These are phyloP conservation scores for Aureobasidium lini DNA, from an alignment of 2,329 filamentous ascomycete genomes.

Conservation along the genomic window DNA sequence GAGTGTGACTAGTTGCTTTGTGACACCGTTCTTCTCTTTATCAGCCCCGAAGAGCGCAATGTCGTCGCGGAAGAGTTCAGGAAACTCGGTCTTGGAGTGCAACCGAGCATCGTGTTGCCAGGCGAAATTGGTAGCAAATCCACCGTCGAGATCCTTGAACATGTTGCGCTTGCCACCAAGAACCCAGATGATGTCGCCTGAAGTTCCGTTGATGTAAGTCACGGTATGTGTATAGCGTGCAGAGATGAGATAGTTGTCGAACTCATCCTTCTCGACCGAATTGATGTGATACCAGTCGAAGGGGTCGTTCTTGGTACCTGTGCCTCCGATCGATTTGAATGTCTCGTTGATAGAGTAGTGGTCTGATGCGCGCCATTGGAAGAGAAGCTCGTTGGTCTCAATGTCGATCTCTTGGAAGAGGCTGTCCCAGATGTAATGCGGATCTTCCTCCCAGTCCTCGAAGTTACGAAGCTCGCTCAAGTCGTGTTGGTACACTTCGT, in stretches of 20 bases:
- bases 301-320: constrained; percentile 33
- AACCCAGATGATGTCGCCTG: constrained; percentile 46
- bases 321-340: constrained; percentile 26
- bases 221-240: constrained; percentile 43
- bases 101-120: constrained; percentile 47
- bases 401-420: constrained; percentile 37
- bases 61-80: constrained; percentile 21
- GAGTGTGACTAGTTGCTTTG: constrained; percentile 20
- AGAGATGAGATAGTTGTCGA: constrained; percentile 49
- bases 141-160: constrained; percentile 23
- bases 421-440: constrained; percentile 27
- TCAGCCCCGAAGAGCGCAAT: not conserved
- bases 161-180: constrained; percentile 30
- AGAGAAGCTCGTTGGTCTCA: constrained; percentile 45
- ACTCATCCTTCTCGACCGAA: constrained; percentile 44
- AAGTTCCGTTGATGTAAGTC: constrained; percentile 39
- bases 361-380: constrained; percentile 51
- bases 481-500: constrained; percentile 20
- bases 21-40: constrained; percentile 14
- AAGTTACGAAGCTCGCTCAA: constrained; percentile 20
- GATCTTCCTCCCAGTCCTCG: constrained; percentile 22
- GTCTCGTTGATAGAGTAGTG: constrained; percentile 42
- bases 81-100: constrained; percentile 37
- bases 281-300: constrained; percentile 52
- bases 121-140: constrained; percentile 28